A percentile compares a stretch with the other conserved stretches of the same genome.
Evolutionary conservation across 2,329 filamentous ascomycete genomes (phyloP).

Genomic region (Venturia effusa): DNA sequence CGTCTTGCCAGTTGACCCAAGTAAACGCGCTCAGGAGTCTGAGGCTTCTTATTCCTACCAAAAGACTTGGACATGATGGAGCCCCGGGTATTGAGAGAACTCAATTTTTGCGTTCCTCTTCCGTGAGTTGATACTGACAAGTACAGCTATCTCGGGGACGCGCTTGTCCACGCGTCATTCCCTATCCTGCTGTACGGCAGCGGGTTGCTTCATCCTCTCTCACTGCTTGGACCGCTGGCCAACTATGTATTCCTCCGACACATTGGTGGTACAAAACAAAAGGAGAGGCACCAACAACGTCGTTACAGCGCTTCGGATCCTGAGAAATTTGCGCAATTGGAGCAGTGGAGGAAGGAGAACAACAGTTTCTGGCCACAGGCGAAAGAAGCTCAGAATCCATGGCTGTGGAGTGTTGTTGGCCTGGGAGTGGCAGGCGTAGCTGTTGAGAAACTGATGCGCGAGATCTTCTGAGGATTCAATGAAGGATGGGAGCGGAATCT

Average conservation of each 20-base stretch:
- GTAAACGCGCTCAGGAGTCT: no score
- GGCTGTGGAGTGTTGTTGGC: slow-evolving; percentile 43
- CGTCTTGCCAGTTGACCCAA: no score
- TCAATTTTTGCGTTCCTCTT: neutral
- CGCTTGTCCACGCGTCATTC: slow-evolving; percentile 49
- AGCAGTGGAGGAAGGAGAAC: slow-evolving; percentile 41
- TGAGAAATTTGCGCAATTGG: slow-evolving; percentile 42
- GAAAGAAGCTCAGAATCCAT: slow-evolving; percentile 42
- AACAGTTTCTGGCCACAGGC: slow-evolving; percentile 50
- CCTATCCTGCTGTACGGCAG: slow-evolving; percentile 45
- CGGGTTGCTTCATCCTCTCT: slow-evolving; percentile 43
- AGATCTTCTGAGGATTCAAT: slow-evolving; percentile 7
- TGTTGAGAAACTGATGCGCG: slow-evolving; percentile 32
- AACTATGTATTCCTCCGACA: slow-evolving; percentile 50
- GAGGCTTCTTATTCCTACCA: no score
- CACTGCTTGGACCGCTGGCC: slow-evolving; percentile 43
- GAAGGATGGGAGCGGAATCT: neutral
- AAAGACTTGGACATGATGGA: no score
- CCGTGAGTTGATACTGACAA: slow-evolving; percentile 7
- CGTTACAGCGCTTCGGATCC: slow-evolving; percentile 41
- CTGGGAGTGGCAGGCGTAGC: slow-evolving; percentile 39
- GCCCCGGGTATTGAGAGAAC: neutral
- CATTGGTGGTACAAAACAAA: slow-evolving; percentile 46
- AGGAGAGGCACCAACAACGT: slow-evolving; percentile 40
- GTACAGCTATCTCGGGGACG: slow-evolving; percentile 49